Evolutionary conservation across 306 rosid species (phyloP), one percentile per base, ranked within the genome.

Genomic region (Quercus suber): DNA sequence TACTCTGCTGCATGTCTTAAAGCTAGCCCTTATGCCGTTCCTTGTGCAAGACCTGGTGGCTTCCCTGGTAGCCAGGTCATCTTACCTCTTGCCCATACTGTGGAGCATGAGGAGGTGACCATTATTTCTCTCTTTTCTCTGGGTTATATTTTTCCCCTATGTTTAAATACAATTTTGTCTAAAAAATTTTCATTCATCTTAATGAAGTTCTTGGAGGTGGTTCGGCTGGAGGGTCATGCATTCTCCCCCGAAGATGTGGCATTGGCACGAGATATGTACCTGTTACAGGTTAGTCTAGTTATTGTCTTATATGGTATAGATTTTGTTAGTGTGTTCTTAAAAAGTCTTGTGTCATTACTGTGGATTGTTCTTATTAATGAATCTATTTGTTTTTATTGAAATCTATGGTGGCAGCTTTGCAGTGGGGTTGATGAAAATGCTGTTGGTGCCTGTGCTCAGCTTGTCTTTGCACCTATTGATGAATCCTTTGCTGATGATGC

Each of bases 401-500:
- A 37, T 33, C 41, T 75, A 4, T 14, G 18, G 41, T 71, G 76
- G 78, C 97, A 95, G 99, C 84, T 95, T 19, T 93, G 98, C 86
- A 93, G 94, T 58, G 99, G 99, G 43, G 88, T 93, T 21, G 98
- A 95, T 82, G 99, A 93, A 73, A 95, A 81, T 84, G 88, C 98
- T 35, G 82, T 91, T 59, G 99, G 99, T 43, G 81, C 97, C 6
- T 95, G 98, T 80, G 98, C 99, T 77, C 97, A 95, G 79, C 97
- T 95, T 56, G 99, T 93, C 17, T 95, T 95, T 86, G 99, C 99
- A 6, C 98, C 99, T 49, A 95, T 95, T 23, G 98, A 95, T 55
- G 99, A 95, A 82, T 91, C 98, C 0, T 95, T 95, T 83, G 98
- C 98, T 0, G 99, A 95, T 86, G 99, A 95, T 79, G 99, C 97